Conservation (phyloP, 1,139 yeast species). For the Hemisphaericaspora xylanilytica region DNA sequence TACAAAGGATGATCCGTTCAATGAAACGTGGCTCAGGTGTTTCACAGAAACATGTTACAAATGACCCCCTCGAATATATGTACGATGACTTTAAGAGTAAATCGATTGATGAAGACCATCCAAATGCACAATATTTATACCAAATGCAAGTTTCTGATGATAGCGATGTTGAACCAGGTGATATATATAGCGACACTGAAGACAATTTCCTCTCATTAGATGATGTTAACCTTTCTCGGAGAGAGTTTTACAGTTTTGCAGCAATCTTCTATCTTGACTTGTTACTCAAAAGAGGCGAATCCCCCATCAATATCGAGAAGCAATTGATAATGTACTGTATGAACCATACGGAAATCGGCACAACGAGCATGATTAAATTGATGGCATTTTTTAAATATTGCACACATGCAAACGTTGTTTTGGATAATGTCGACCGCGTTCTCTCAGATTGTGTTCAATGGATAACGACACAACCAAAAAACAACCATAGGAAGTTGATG, state of each 20-base stretch:
- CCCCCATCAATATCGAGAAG: constrained; percentile 26
- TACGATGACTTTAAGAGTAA: constrained; percentile 14
- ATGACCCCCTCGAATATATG: constrained; percentile 6
- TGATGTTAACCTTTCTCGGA: constrained; percentile 1
- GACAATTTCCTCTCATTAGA: constrained; percentile 12
- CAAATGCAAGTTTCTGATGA: constrained; percentile 39
- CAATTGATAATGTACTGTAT: constrained; percentile 26
- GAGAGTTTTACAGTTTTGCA: constrained; percentile 7
- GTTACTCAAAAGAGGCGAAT: constrained; percentile 27
- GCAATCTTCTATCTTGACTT: constrained; percentile 13
- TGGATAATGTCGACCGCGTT: constrained; percentile 2
- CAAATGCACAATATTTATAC: constrained; percentile 13
- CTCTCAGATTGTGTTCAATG: constrained; percentile 12
- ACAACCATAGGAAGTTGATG: neutral
- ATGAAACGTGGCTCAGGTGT: constrained; percentile 1
- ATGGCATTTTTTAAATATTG: constrained; percentile 8
- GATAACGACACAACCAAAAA: constrained; percentile 10
- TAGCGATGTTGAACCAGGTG: constrained; percentile 23
- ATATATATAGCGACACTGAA: constrained; percentile 21
- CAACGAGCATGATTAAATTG: constrained; percentile 5
- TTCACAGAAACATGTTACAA: neutral
- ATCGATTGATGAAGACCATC: constrained; percentile 4
- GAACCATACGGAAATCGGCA: constrained; percentile 17
- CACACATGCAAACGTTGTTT: constrained; percentile 5
- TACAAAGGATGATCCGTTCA: constrained; percentile 1